A percentile compares a stretch with the other conserved stretches of the same genome.
Evolutionary conservation across 805 yeast genomes (phyloP).

Genomic region (Metschnikowia arizonensis): DNA sequence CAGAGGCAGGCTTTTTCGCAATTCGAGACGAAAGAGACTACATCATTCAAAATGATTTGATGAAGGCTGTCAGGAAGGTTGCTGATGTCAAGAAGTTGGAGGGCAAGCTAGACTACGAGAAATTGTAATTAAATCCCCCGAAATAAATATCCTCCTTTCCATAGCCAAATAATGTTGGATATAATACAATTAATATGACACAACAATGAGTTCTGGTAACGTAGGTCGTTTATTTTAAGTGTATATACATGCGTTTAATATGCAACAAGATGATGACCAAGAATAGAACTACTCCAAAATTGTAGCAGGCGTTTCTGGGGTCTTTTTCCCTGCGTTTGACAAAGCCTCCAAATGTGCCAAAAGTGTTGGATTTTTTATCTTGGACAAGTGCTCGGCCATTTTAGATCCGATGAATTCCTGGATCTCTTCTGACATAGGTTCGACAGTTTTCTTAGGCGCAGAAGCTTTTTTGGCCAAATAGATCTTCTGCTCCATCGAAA

Average conservation of each 20-base stretch:
- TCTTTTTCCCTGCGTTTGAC: constrained; percentile 16
- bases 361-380: constrained; percentile 33
- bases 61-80: constrained; percentile 98
- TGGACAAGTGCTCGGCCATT: constrained; percentile 39
- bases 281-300: not conserved
- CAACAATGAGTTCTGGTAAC: not conserved
- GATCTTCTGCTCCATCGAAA: constrained; percentile 57
- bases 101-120: constrained; percentile 93
- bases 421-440: constrained; percentile 47
- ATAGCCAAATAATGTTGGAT: not conserved
- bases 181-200: too few relatives aligned
- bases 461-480: constrained; percentile 50
- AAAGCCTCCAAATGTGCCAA: constrained; percentile 39
- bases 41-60: constrained; percentile 85
- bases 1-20: constrained; percentile 99
- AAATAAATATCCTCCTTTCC: not conserved
- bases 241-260: constrained; percentile 13
- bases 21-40: constrained; percentile 96
- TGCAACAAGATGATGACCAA: constrained; percentile 5
- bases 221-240: not conserved
- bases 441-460: constrained; percentile 33
- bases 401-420: constrained; percentile 51
- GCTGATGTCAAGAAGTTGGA: constrained; percentile 95
- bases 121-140: constrained; percentile 46
- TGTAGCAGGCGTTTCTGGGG: not conserved